Evolutionary conservation across 164 flowering plant genomes (phyloP).

Genomic region (Berberis vulgaris): DNA sequence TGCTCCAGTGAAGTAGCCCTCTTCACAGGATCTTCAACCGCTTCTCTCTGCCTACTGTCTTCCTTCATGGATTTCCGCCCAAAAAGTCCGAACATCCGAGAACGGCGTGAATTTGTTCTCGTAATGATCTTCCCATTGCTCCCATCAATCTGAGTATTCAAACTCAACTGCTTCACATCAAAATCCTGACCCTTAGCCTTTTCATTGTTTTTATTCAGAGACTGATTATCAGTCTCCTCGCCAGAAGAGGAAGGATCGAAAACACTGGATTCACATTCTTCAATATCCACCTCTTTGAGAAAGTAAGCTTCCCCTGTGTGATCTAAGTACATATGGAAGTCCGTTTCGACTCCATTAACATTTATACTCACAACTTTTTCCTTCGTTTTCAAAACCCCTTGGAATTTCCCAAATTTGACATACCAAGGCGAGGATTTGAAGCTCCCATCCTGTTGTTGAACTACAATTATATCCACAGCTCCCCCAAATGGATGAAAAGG

Average conservation of each 20-base stretch:
- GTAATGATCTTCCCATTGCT: constrained; percentile 30
- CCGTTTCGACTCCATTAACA: constrained; percentile 74
- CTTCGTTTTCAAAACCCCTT: constrained; percentile 77
- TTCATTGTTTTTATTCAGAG: constrained; percentile 9
- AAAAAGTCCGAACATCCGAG: constrained; percentile 53
- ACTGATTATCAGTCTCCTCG: constrained; percentile 46
- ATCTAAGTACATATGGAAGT: constrained; percentile 78
- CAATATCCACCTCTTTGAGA: constrained; percentile 60
- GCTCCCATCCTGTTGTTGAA: constrained; percentile 86
- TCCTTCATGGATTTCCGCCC: constrained; percentile 48
- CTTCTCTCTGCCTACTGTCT: constrained; percentile 18
- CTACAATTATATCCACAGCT: constrained; percentile 93
- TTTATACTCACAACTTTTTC: constrained; percentile 60
- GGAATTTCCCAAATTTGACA: constrained; percentile 91
- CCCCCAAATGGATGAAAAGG: constrained; percentile 98
- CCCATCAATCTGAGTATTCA: constrained; percentile 19
- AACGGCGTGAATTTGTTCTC: constrained; percentile 34
- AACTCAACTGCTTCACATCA: constrained; percentile 16
- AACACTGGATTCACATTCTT: constrained; percentile 27
- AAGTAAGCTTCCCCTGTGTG: constrained; percentile 86
- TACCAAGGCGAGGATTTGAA: constrained; percentile 94
- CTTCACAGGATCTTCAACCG: constrained; percentile 14
- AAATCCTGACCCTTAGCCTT: constrained; percentile 37
- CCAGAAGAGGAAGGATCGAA: constrained; percentile 44
- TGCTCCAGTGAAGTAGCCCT: constrained; percentile 60